A percentile compares a stretch with the other conserved stretches of the same genome.
Conservation (phyloP, 2,329 filamentous ascomycete genomes). For the Ascochyta rabiei region DNA sequence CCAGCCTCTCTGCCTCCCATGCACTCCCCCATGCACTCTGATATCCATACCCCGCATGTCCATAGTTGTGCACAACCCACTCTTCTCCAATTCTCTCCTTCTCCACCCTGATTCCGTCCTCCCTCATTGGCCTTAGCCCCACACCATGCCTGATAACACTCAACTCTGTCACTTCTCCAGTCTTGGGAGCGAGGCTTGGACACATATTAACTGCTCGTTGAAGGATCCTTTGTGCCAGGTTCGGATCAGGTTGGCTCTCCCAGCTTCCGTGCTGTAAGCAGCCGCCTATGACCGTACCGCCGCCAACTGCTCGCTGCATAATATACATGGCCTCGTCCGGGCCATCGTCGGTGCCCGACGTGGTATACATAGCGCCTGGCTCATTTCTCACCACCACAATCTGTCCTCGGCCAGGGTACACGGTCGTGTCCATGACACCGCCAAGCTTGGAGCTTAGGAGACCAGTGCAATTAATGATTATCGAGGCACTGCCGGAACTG, state of each 20-base stretch:
- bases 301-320: constrained; percentile 77
- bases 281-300: constrained; percentile 85
- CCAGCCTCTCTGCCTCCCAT: constrained; percentile 49
- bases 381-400: constrained; percentile 83
- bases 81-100: constrained; percentile 67
- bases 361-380: constrained; percentile 70
- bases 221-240: constrained; percentile 84
- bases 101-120: constrained; percentile 77
- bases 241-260: constrained; percentile 79
- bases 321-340: constrained; percentile 76
- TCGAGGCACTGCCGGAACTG: constrained; percentile 62
- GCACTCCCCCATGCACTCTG: constrained; percentile 54
- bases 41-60: constrained; percentile 80
- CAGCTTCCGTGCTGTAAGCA: constrained; percentile 80
- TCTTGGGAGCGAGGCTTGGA: constrained; percentile 64
- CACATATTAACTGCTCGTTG: constrained; percentile 70
- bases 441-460: constrained; percentile 76
- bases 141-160: constrained; percentile 82
- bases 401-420: constrained; percentile 82
- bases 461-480: constrained; percentile 86
- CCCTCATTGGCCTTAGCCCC: constrained; percentile 76
- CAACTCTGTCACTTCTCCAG: constrained; percentile 71
- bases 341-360: constrained; percentile 76
- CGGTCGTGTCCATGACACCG: constrained; percentile 75
- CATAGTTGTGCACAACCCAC: constrained; percentile 81